Evolutionary conservation across 345 rosid species (phyloP).

Genomic region (Eucalyptus tenuipes): DNA sequence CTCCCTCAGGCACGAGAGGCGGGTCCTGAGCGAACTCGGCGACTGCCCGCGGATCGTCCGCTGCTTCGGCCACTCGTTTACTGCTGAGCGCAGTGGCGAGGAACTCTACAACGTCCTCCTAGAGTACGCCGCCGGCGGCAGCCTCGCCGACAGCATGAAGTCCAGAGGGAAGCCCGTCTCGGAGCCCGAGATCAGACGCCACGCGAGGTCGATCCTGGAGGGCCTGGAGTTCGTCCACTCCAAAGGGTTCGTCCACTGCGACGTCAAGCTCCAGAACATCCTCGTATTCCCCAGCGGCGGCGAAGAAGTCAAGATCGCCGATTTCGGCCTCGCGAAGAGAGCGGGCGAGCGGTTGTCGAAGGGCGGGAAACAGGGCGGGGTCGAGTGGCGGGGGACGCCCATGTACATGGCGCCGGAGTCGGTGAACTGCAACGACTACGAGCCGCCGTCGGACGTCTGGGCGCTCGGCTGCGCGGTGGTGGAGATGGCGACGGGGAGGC

Average conservation of each 20-base stretch:
- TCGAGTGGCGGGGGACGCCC: constrained; percentile 59
- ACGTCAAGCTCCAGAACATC: constrained; percentile 10
- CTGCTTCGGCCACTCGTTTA: constrained; percentile 38
- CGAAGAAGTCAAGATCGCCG: constrained; percentile 35
- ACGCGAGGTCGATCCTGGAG: not conserved
- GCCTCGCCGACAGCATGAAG: not conserved
- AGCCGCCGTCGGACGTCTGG: not conserved
- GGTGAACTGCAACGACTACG: not conserved
- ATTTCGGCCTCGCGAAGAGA: constrained; percentile 65
- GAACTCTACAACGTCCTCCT: constrained; percentile 43
- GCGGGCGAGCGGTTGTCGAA: not conserved
- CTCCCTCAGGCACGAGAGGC: constrained; percentile 18
- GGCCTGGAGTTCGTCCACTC: not conserved
- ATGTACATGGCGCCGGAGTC: constrained; percentile 57
- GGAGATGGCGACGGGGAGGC: not conserved
- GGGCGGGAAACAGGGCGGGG: not conserved
- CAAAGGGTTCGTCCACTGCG: constrained; percentile 53
- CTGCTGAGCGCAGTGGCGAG: constrained; percentile 19
- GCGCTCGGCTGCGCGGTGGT: not conserved
- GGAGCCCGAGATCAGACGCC: not conserved
- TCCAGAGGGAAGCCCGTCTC: not conserved
- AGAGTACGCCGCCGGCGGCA: constrained; percentile 72
- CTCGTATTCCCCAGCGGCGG: constrained; percentile 17
- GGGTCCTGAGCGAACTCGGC: constrained; percentile 24
- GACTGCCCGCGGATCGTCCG: constrained; percentile 30